Evolutionary conservation across 148 eudicot species (phyloP), one percentile per base, ranked within the genome.

Genomic region (Rhododendron henanense): DNA sequence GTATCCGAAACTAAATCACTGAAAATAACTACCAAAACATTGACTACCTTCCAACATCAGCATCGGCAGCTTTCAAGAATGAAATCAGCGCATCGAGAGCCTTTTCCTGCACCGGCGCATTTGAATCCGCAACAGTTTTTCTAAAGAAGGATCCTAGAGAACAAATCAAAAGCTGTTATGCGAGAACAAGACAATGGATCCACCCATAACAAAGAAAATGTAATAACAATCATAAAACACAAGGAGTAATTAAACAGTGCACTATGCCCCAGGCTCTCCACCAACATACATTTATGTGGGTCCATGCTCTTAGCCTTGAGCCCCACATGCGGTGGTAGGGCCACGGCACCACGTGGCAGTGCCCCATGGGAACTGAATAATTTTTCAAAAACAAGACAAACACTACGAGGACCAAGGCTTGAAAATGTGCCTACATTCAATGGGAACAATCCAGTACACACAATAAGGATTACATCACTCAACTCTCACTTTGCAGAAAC

Each of bases 71-170:
- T 91, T 88, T 92, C 41, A 94, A 89, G 88, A 87, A 97, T 19
- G 96, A 92, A 90, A 97, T 95, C 50, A 97, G 86, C 2, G 99
- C 98, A 65, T 97, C 99, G 18, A 97, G 89, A 47, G 99, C 99
- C 90, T 97, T 97, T 85, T 97, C 99, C 83, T 97, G 99, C 76
- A 94, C 99, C 1, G 99, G 98, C 51, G 98, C 98, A 93, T 97
- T 97, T 18, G 99, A 90, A 94, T 97, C 99, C 44, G 98, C 86
- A 39, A 97, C 94, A 41, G 94, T 83, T 91, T 97, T 97, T 91
- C 84, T 93, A 86, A 97, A 97, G 88, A 89, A 94, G 6, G 88
- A 94, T 74, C 96, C 99, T 97, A 69, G 83, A 31, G 28, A 63
- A 79, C 87, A 55, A 75, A 80, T 4, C 18, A 85, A 84, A 15